Conservation (phyloP, 257 asterid species). For the Fraxinus anomala region DNA sequence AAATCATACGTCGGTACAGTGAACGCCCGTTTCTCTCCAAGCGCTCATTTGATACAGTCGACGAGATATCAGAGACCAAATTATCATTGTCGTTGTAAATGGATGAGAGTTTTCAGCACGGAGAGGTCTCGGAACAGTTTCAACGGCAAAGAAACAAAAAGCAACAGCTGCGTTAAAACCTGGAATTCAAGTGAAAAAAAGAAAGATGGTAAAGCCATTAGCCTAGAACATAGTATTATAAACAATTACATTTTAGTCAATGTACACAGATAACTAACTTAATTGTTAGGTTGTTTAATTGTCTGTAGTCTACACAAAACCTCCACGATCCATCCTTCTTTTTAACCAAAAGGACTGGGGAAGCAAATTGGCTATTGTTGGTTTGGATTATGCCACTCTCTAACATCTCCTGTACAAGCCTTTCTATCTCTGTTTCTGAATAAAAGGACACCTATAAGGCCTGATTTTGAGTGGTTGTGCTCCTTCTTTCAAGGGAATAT, state of each 20-base stretch:
- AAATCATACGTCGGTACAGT: conserved; percentile 98
- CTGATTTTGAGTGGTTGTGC: no score
- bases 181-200: conserved; percentile 30
- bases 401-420: no score
- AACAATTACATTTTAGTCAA: neutral
- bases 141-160: conserved; percentile 97
- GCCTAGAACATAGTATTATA: neutral
- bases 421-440: no score
- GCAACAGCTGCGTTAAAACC: conserved; percentile 99
- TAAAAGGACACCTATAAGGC: no score
- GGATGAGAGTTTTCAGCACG: conserved; percentile 99
- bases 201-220: neutral
- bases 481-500: no score
- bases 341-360: no score
- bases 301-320: no score
- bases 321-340: no score
- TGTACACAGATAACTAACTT: no score
- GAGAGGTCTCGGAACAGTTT: conserved; percentile 93
- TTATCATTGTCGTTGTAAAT: conserved; percentile 96
- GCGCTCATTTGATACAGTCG: conserved; percentile 95
- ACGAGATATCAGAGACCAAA: conserved; percentile 94
- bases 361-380: no score
- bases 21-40: conserved; percentile 97
- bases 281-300: no score
- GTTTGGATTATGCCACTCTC: no score